Evolutionary conservation across 2,329 filamentous ascomycete species (phyloP), one percentile per base, ranked within the genome.

Genomic region (Exserohilum rostratum): DNA sequence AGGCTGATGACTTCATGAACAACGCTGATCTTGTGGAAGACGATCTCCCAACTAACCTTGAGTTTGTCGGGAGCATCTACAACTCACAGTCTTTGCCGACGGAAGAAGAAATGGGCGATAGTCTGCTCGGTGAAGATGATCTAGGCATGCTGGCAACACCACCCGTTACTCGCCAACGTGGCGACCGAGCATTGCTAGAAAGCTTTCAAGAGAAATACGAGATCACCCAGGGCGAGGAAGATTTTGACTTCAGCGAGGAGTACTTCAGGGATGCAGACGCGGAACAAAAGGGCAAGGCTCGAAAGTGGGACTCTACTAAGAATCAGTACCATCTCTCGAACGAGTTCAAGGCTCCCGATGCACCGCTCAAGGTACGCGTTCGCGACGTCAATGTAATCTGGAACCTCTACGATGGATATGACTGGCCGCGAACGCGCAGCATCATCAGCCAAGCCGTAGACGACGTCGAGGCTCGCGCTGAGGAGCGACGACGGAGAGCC

Each of bases 321-420:
- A 93, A 93, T 65, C 86, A 84, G 1, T 95, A 95, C 65, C 87
- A 89, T 49, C 79, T 82, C 37, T 82, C 85, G 1, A 87, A 89
- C 38, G 81, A 85, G 45, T 73, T 78, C 9, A 86, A 88, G 57
- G 79, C 87, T 7, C 81, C 82, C 34, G 82, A 81, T 48, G 90
- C 88, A 58, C 91, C 93, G 5, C 77, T 99, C 12, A 87, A 87
- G 60, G 81, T 97, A 2, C 86, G 87, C 5, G 83, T 98, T 13
- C 87, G 90, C 22, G 91, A 97, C 69, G 88, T 96, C 5, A 91
- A 98, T 71, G 80, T 97, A 46, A 97, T 98, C 55, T 99, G 95
- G 95, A 96, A 99, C 69, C 80, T 99, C 1, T 97, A 95, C 74
- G 95, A 99, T 78, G 95, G 95, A 1, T 99, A 96, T 71, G 96